A percentile compares a stretch with the other conserved stretches of the same genome.
Conservation (phyloP, 1,139 yeast species). For the Yarrowia galli region DNA sequence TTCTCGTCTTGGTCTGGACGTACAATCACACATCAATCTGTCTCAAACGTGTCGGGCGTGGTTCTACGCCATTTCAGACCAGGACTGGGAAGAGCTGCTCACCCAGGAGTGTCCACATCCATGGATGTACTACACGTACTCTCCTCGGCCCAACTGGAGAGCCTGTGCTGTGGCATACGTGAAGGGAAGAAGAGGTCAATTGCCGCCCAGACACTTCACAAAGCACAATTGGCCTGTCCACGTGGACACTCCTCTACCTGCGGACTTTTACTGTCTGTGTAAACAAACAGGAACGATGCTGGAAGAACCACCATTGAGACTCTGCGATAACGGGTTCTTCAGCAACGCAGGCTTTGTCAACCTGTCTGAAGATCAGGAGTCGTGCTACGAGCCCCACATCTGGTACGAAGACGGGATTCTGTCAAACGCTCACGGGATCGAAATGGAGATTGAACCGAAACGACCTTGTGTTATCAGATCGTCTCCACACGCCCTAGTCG, state of each 20-base stretch:
- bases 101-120: background rate
- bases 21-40: background rate
- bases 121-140: background rate
- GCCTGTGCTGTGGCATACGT: conserved; percentile 4
- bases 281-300: background rate
- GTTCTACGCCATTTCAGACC: conserved; percentile 6
- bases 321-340: conserved; percentile 9
- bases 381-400: background rate
- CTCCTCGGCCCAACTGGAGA: conserved; percentile 9
- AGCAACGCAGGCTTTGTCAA: background rate
- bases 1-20: conserved; percentile 11
- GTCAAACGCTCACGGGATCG: conserved; percentile 1
- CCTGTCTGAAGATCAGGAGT: background rate
- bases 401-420: conserved; percentile 3
- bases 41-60: conserved; percentile 4
- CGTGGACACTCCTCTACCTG: conserved; percentile 5
- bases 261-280: conserved; percentile 9
- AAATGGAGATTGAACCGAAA: conserved; percentile 11
- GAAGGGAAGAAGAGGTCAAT: background rate
- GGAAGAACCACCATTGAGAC: background rate
- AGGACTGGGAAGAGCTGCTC: conserved; percentile 10
- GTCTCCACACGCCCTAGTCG: conserved; percentile 11
- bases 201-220: background rate
- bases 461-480: background rate
- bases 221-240: background rate